These are phyloP conservation scores for Helotiales sp. DNA, from an alignment of 2,329 filamentous ascomycete species.

Conservation along the genomic window DNA sequence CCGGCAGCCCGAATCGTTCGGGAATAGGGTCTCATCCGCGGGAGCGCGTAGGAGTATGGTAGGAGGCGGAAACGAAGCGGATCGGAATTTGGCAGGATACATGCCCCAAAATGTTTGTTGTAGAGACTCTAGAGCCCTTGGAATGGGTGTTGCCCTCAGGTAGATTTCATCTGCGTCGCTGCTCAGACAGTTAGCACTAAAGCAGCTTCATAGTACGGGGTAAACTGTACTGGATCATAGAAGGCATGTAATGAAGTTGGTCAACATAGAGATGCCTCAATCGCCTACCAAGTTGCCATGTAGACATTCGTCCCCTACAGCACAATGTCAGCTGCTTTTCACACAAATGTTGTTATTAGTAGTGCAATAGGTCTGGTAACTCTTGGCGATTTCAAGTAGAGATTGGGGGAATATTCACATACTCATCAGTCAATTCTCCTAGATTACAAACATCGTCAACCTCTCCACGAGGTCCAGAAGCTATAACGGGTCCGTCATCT, in stretches of 20 bases:
- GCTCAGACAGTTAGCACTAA: neutral
- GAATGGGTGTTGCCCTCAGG: conserved; percentile 72
- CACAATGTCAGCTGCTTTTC: neutral
- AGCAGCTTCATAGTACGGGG: neutral
- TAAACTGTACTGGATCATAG: conserved; percentile 42
- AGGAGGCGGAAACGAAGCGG: conserved; percentile 55
- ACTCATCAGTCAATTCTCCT: conserved; percentile 69
- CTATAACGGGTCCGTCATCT: conserved; percentile 68
- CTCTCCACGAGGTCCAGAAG: conserved; percentile 65
- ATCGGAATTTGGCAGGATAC: conserved; percentile 60
- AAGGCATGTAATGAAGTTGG: conserved; percentile 70
- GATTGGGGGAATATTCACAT: no score
- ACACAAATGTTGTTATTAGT: neutral
- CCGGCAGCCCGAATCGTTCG: conserved; percentile 73
- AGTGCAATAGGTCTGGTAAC: neutral
- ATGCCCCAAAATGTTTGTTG: conserved; percentile 75
- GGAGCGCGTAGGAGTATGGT: conserved; percentile 65
- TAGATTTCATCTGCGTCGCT: conserved; percentile 54
- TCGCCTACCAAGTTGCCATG: conserved; percentile 65
- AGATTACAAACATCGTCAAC: conserved; percentile 80
- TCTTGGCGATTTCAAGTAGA: no score
- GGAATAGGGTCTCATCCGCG: conserved; percentile 75
- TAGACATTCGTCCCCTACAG: conserved; percentile 66
- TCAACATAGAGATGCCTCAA: conserved; percentile 73
- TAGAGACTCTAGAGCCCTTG: conserved; percentile 73